phyloP scores from a whole-genome alignment of 2,329 filamentous ascomycete genomes.

The Trichothecium roseum region DNA sequence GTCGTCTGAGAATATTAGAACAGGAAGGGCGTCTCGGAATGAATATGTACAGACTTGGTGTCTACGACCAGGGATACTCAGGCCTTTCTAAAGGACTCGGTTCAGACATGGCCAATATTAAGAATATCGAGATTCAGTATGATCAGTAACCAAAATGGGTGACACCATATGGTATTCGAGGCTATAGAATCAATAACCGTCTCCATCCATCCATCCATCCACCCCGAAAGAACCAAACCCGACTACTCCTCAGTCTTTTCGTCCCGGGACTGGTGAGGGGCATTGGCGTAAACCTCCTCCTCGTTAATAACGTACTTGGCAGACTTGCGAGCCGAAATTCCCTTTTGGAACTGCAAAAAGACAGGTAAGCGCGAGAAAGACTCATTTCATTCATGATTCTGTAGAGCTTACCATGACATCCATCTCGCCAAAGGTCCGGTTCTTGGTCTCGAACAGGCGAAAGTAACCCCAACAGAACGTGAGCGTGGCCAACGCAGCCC shows the following conservation, averaged over 20 bases:
- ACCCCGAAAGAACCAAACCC: no score
- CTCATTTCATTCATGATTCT: neutral
- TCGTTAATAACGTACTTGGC: conserved; percentile 21
- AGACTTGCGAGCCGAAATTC: conserved; percentile 27
- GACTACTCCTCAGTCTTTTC: conserved; percentile 15
- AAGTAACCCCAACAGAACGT: conserved; percentile 31
- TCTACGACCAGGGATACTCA: no score
- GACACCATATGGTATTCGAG: no score
- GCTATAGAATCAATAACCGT: no score
- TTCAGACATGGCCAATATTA: no score
- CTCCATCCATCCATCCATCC: no score
- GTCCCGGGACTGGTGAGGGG: neutral
- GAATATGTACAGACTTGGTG: no score
- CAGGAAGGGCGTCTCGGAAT: no score
- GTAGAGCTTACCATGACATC: conserved; percentile 27
- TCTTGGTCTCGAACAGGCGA: conserved; percentile 33
- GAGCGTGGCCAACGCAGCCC: conserved; percentile 23
- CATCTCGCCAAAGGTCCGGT: conserved; percentile 33
- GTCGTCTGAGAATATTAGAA: no score
- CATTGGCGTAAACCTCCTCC: conserved; percentile 18
- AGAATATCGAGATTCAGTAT: no score
- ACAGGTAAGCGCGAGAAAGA: neutral
- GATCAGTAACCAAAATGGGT: no score
- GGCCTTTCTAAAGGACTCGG: no score
- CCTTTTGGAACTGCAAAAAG: conserved; percentile 20